Evolutionary conservation across 164 flowering plant species (phyloP), one percentile per base, ranked within the genome.

Genomic region (Umbilicus rupestris): DNA sequence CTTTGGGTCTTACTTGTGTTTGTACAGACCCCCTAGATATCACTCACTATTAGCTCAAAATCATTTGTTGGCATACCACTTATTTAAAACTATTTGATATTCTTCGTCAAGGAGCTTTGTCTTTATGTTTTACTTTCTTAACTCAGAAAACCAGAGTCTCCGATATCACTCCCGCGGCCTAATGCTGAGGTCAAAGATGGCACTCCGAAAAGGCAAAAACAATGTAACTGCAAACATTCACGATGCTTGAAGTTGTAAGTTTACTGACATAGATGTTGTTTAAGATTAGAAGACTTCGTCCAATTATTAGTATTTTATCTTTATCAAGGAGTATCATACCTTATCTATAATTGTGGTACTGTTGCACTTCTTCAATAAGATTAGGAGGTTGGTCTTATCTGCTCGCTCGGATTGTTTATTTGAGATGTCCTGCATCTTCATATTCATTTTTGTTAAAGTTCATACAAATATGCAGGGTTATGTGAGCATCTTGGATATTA

Each of bases 191-290:
- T 47, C 35, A 94, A 87, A 78, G 96, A 88, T 69, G 81, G 86
- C 39, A 94, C 96, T 67, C 97, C 97, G 46, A 91, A 88, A 84
- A 89, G 80, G 78, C 84, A 82, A 74, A 94, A 88, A 67, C 96
- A 87, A 71, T 94, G 99, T 72, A 91, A 89, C 73, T 94, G 97
- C 79, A 94, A 87, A 76, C 84, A 91, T 69, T 94, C 99, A 1
- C 80, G 80, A 37, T 94, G 99, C 76, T 78, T 94, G 78, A 94
- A 94, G 75, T 73, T 89, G 97, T 94, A 82, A 89, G 99, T 78
- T 55, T 35, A 44, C 16, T 52, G 20, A 62, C 60, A 44, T 58
- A 41, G 44, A 41, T 41, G 44, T 9, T 41, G 44, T 14, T 41
- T 41, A 7, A 41, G 44, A 41, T 41, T 41, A 41, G 44, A 41